Evolutionary conservation across 306 rosid genomes (phyloP), one percentile per base, ranked within the genome.

Genomic region (Cucumis hystrix): DNA sequence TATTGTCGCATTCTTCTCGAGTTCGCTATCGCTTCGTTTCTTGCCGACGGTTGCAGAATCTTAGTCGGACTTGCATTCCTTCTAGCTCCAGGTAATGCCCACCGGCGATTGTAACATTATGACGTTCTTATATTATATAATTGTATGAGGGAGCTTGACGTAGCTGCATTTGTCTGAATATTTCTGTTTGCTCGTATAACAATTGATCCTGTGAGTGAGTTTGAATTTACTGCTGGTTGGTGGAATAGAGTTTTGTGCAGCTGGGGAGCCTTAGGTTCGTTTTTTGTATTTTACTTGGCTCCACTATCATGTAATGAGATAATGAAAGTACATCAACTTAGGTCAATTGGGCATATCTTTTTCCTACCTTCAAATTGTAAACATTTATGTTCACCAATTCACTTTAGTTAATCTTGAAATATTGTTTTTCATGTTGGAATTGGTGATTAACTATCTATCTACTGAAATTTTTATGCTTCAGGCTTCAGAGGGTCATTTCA

Each of bases 21-120:
- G 63, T 91, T 82, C 87, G 92, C 77, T 51, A 80, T 85, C 90
- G 96, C 81, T 49, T 86, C 85, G 54, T 89, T 89, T 59, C 90
- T 89, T 20, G 87, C 82, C 79, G 83, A 77, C 77, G 93, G 89
- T 84, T 91, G 80, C 87, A 69, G 80, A 88, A 65, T 70, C 76
- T 83, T 49, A 70, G 75, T 82, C 80, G 79, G 40, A 74, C 82
- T 30, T 56, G 12, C 62, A 55, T 80, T 60, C 80, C 91, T 80
- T 83, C 54, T 58, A 85, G 94, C 96, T 72, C 61, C 83, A 57
- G 56, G 49, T 47, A 61, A 6, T 33, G 62, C 14, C 71, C 20
- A 52, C n/a, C 9, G 2, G 9, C 20, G 20, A 41, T 45, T 45
- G 56, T 51, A 51, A 51, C 56, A 51, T 51, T 51, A 1, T 51